Conservation (phyloP, 345 rosid species). For the Eucalyptus sp. region DNA sequence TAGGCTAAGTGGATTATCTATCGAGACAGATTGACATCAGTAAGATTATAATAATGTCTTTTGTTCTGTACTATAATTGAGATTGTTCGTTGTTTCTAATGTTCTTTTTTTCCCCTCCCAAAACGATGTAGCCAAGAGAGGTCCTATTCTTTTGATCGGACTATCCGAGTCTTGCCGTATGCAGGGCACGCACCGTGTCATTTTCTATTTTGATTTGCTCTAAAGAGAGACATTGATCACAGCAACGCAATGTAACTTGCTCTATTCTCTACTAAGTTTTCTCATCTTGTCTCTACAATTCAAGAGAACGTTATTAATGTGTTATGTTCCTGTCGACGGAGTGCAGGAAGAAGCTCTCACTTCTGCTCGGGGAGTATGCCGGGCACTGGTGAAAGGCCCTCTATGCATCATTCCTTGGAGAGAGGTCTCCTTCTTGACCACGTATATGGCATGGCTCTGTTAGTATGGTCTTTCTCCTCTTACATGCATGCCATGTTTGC, state of each 20-base stretch:
- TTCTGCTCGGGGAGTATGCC: constrained; percentile 12
- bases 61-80: neutral
- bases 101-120: neutral
- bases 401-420: constrained; percentile 20
- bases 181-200: too few relatives aligned
- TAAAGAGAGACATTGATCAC: neutral
- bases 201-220: too few relatives aligned
- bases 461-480: constrained; percentile 17
- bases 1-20: neutral
- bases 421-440: constrained; percentile 18
- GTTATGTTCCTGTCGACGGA: neutral
- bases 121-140: neutral
- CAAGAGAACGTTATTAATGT: neutral
- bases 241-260: neutral
- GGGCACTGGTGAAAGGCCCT: constrained; percentile 19
- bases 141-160: neutral
- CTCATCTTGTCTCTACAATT: neutral
- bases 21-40: neutral
- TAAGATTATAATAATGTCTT: neutral
- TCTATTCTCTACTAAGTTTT: neutral
- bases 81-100: neutral
- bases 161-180: neutral
- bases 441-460: constrained; percentile 9
- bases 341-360: too few relatives aligned
- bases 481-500: constrained; percentile 5